Evolutionary conservation across 352 stramenopile species (phyloP).

Genomic region (Phytophthora parvispora): DNA sequence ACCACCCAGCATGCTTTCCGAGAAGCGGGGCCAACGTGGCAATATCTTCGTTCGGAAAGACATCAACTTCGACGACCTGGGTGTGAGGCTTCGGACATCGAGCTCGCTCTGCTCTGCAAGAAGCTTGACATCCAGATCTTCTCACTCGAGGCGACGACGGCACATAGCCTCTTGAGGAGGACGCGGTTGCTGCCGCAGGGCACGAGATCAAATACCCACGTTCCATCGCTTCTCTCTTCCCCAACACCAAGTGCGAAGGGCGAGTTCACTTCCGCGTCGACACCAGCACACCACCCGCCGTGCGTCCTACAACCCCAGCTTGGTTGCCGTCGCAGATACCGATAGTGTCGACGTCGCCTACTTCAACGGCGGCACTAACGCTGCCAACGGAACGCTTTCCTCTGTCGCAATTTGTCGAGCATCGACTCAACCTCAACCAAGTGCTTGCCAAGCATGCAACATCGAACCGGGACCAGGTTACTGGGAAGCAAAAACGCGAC

Average conservation of each 20-base stretch:
- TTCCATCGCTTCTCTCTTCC: conserved; percentile 5
- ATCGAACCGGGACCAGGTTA: background rate
- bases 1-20: background rate
- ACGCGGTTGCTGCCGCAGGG: background rate
- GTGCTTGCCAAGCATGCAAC: background rate
- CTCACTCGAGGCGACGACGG: conserved; percentile 2
- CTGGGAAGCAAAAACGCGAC: background rate
- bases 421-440: conserved; percentile 3
- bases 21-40: conserved; percentile 1
- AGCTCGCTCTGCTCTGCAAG: conserved; percentile 4
- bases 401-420: background rate
- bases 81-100: background rate
- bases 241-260: conserved; percentile 3
- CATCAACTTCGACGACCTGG: background rate
- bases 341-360: background rate
- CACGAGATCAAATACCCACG: background rate
- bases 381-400: background rate
- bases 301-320: background rate
- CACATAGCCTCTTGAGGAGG: background rate
- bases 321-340: background rate
- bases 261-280: conserved; percentile 13
- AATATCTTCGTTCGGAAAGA: background rate
- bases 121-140: conserved; percentile 3
- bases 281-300: background rate
- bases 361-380: background rate